Conservation (phyloP, 306 rosid genomes). For the Vigna angularis region DNA sequence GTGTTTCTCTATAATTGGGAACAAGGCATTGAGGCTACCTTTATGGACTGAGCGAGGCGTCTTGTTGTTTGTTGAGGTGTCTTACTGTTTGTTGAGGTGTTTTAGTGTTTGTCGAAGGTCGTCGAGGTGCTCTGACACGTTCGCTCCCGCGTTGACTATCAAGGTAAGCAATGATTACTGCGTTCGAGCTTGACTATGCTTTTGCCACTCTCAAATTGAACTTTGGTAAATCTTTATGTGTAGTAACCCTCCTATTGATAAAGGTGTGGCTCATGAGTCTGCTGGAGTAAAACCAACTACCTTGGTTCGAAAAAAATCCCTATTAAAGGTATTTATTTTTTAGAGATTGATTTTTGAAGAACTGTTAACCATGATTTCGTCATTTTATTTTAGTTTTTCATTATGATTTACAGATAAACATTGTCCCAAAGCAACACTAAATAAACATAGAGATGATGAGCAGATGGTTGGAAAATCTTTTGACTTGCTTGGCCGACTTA, state of each 20-base stretch:
- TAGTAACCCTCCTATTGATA: slow-evolving; percentile 61
- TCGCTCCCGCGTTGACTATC: too few relatives aligned
- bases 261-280: slow-evolving; percentile 52
- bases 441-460: slow-evolving; percentile 67
- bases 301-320: slow-evolving; percentile 88
- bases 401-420: slow-evolving; percentile 69
- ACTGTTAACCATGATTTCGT: slow-evolving; percentile 23
- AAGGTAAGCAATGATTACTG: too few relatives aligned
- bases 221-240: too few relatives aligned
- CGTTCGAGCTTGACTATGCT: too few relatives aligned
- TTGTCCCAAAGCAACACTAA: slow-evolving; percentile 64
- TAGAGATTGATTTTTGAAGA: slow-evolving; percentile 36
- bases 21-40: too few relatives aligned
- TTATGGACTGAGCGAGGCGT: too few relatives aligned
- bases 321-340: slow-evolving; percentile 66
- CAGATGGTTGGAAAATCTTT: slow-evolving; percentile 63
- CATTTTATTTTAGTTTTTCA: slow-evolving; percentile 32
- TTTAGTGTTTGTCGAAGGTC: too few relatives aligned
- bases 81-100: too few relatives aligned
- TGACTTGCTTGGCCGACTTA: slow-evolving; percentile 90
- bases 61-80: too few relatives aligned
- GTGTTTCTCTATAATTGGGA: too few relatives aligned
- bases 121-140: too few relatives aligned
- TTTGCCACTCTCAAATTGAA: too few relatives aligned
- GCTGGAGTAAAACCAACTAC: slow-evolving; percentile 83